phyloP scores from a whole-genome alignment of 1,139 yeast genomes.

The Geotrichum cucujoidarum region DNA sequence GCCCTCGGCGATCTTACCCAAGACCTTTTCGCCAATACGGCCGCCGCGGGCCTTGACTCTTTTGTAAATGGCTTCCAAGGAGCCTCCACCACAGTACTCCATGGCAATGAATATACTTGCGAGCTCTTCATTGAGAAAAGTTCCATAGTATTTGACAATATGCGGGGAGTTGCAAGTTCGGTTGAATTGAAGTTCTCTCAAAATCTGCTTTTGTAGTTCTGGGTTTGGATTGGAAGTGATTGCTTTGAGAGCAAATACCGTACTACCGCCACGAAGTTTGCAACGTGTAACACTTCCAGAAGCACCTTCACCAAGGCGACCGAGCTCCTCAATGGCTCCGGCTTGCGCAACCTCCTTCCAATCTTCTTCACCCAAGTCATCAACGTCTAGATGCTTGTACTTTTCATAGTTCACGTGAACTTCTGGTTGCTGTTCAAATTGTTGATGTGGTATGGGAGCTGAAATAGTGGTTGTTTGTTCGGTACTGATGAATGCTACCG shows the following conservation, averaged over 20 bases:
- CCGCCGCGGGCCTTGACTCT: conserved; percentile 61
- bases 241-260: conserved; percentile 78
- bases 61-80: conserved; percentile 86
- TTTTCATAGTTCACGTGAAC: neutral
- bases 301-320: conserved; percentile 84
- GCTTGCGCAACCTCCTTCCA: conserved; percentile 65
- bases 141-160: conserved; percentile 89
- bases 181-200: conserved; percentile 85
- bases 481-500: conserved; percentile 11
- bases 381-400: conserved; percentile 39
- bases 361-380: conserved; percentile 64
- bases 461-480: neutral
- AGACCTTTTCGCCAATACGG: conserved; percentile 83
- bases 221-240: conserved; percentile 79
- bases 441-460: neutral
- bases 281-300: conserved; percentile 91
- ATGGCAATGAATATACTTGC: conserved; percentile 84
- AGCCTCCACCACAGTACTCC: conserved; percentile 95
- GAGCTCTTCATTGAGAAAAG: conserved; percentile 69
- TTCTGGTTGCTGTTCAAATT: neutral
- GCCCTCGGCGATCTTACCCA: conserved; percentile 84
- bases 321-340: conserved; percentile 56
- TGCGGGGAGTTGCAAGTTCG: conserved; percentile 74
- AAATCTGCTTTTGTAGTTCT: conserved; percentile 72
- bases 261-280: conserved; percentile 45